Base-by-base conservation (phyloP, 352 stramenopile species). In the Phytophthora ramorum region DNA sequence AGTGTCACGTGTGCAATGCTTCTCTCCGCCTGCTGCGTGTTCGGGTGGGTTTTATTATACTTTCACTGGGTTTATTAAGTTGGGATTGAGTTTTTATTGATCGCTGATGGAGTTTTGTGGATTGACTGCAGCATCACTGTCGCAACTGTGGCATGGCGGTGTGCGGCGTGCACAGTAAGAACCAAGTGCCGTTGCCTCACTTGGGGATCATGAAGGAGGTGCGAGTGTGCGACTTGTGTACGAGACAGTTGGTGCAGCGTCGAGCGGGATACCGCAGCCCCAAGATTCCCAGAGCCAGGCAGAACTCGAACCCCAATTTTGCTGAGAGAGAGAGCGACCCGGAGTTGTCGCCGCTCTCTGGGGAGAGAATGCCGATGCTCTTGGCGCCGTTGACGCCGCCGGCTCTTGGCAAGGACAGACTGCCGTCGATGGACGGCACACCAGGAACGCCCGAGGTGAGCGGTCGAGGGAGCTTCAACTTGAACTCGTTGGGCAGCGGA, bases 91-190 rank as follows among this genome's bases (percentile, higher is more conserved):
- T 52, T 19, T 56, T 60, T 58, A 58, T 28, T 10, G 43, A 37
- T 32, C 26, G 41, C 10, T 54, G 8, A 54, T 30, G n/a, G 37
- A 7, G 45, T 32, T 37, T 53, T 43, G 53, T 45, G 8, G 50
- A 40, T 24, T 2, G 55, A 37, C 19, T 58, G 38, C 47, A 90
- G 76, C 84, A 91, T 60, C 80, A 79, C 44, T 92, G 81, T 52
- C 71, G 80, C 30, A 92, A 92, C 40, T 92, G 84, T 40, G 73
- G 73, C 10, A 57, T 79, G n/a, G 68, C 81, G 4, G 84, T 92
- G 16, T 92, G 84, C 38, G 78, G 82, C 43, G 83, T 90, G 26
- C 84, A 92, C 65, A 92, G 84, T 50, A 89, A 85, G 58, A 91
- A 92, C 66, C 84, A 92, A 61, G 79, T 92, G 35, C 84, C 84